These are phyloP conservation scores for Xanthoconium purpureum DNA, from an alignment of 768 basidiomycete genomes.

Conservation along the genomic window DNA sequence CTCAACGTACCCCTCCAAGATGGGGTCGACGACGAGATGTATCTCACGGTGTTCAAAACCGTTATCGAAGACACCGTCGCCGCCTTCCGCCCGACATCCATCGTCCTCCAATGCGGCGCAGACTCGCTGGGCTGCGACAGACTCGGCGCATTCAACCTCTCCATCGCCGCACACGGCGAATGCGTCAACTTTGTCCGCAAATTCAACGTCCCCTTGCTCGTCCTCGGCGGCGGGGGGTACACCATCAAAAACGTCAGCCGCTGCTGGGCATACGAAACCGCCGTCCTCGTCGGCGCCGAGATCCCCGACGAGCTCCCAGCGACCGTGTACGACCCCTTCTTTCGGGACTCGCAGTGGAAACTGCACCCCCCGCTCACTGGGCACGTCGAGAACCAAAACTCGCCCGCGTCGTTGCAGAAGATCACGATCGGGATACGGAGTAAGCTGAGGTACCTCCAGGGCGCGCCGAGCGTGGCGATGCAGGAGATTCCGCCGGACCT, in stretches of 20 bases:
- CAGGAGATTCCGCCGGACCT: constrained; percentile 95
- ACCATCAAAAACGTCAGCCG: constrained; percentile 95
- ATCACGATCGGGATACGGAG: constrained; percentile 84
- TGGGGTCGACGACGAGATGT: constrained; percentile 97
- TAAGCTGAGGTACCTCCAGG: constrained; percentile 88
- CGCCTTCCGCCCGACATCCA: constrained; percentile 82
- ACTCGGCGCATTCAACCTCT: constrained; percentile 95
- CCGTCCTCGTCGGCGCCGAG: constrained; percentile 78
- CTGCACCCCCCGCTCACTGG: constrained; percentile 91
- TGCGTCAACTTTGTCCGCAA: constrained; percentile 96
- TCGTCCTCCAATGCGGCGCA: constrained; percentile 96
- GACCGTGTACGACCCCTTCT: constrained; percentile 91
- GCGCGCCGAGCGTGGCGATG: constrained; percentile 96
- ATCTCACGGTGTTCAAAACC: constrained; percentile 91
- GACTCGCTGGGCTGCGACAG: constrained; percentile 95
- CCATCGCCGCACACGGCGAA: constrained; percentile 96
- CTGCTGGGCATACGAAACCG: constrained; percentile 99
- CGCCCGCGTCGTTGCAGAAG: constrained; percentile 74
- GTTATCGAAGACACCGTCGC: constrained; percentile 93
- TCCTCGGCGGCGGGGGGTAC: constrained; percentile 95
- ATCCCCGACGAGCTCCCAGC: constrained; percentile 85
- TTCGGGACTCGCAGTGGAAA: constrained; percentile 87
- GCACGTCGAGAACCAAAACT: constrained; percentile 92
- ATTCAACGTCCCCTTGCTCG: constrained; percentile 86
- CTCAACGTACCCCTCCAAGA: constrained; percentile 94